Conservation (phyloP, 2,329 filamentous ascomycete genomes). For the Aspergillus tamarii region DNA sequence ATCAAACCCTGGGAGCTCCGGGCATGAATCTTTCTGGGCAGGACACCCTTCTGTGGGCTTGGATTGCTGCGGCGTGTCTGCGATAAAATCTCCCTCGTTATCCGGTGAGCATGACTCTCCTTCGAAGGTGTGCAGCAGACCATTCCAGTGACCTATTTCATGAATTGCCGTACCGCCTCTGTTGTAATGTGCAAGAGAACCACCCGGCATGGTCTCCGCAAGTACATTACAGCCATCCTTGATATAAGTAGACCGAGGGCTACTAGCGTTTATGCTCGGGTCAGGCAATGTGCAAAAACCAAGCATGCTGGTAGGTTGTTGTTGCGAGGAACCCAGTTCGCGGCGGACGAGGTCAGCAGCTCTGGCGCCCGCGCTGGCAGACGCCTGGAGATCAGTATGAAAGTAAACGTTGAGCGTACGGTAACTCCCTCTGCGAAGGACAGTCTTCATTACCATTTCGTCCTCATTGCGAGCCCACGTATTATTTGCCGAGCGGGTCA, state of each 20-base stretch:
- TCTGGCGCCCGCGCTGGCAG: conserved; percentile 27
- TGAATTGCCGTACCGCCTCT: conserved; percentile 50
- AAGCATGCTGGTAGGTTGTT: conserved; percentile 44
- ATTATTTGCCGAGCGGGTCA: conserved; percentile 57
- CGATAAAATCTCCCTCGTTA: conserved; percentile 47
- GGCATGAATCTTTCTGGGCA: conserved; percentile 54
- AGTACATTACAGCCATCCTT: conserved; percentile 62
- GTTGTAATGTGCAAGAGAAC: conserved; percentile 53
- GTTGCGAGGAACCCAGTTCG: conserved; percentile 15
- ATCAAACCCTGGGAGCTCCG: conserved; percentile 49
- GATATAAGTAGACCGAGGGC: conserved; percentile 45
- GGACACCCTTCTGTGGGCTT: conserved; percentile 66
- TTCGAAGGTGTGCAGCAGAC: conserved; percentile 50
- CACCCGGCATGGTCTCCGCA: conserved; percentile 60
- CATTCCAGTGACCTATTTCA: conserved; percentile 53
- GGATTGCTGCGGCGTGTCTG: conserved; percentile 49
- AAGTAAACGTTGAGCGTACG: conserved; percentile 62
- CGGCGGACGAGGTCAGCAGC: conserved; percentile 31
- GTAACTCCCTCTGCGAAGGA: conserved; percentile 59
- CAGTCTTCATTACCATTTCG: conserved; percentile 56
- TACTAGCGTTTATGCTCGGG: conserved; percentile 43
- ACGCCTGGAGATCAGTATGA: conserved; percentile 54
- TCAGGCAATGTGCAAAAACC: conserved; percentile 58
- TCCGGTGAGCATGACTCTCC: conserved; percentile 38
- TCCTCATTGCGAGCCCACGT: conserved; percentile 56